Percentiles rank a stretch among this genome's conserved stretches.
These are phyloP conservation scores for Vigna hirtella DNA, from an alignment of 306 rosid genomes.

Conservation along the genomic window DNA sequence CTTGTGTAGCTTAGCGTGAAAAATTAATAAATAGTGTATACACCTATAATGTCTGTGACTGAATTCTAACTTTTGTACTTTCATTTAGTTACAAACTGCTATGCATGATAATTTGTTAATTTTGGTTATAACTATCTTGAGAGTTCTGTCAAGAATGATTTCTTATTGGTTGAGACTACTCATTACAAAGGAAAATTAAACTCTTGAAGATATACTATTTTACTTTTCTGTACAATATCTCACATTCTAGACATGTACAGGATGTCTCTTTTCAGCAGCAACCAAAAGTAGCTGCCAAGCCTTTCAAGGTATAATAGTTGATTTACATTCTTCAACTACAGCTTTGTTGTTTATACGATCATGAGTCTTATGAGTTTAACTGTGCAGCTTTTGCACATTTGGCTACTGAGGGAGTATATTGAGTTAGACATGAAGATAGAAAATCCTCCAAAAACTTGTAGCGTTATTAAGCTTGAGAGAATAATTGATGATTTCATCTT, in stretches of 20 bases:
- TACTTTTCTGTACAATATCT: not conserved
- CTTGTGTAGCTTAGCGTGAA: too few relatives aligned
- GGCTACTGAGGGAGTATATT: slow-evolving; percentile 69
- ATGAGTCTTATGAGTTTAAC: slow-evolving; percentile 6
- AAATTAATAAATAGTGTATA: too few relatives aligned
- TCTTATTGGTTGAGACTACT: too few relatives aligned
- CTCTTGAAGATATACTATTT: not conserved
- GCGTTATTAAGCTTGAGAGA: slow-evolving; percentile 52
- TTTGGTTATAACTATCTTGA: too few relatives aligned
- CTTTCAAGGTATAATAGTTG: slow-evolving; percentile 51
- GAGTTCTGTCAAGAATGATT: too few relatives aligned
- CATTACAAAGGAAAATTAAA: too few relatives aligned
- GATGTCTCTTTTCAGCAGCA: slow-evolving; percentile 12
- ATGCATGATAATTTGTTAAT: too few relatives aligned
- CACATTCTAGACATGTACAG: slow-evolving; percentile 15
- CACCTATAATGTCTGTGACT: too few relatives aligned
- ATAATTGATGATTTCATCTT: slow-evolving; percentile 68
- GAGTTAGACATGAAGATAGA: slow-evolving; percentile 57
- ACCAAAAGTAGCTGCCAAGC: not conserved
- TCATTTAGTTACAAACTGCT: too few relatives aligned
- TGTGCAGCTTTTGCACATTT: slow-evolving; percentile 62
- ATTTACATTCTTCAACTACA: not conserved
- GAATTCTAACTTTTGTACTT: too few relatives aligned
- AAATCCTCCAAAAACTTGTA: slow-evolving; percentile 47
- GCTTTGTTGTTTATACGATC: not conserved